phyloP scores from a whole-genome alignment of 306 rosid genomes.

The Cotoneaster glaucophyllus region DNA sequence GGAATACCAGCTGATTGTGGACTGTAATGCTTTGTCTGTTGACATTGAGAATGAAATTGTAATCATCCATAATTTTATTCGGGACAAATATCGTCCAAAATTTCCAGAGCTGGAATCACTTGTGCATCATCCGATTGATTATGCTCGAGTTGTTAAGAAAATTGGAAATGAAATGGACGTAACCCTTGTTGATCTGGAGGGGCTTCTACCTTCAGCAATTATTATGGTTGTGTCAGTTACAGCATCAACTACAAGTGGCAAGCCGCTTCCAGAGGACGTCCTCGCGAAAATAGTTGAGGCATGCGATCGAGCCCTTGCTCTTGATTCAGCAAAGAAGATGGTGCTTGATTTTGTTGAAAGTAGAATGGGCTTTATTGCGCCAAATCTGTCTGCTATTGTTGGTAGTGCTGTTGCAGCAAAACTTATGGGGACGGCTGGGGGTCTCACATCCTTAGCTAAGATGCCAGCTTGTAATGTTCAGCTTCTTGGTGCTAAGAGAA shows the following conservation, averaged over 20 bases:
- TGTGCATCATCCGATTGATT: constrained; percentile 92
- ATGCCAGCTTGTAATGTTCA: constrained; percentile 99
- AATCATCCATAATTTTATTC: constrained; percentile 83
- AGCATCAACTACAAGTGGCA: constrained; percentile 95
- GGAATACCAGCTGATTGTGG: constrained; percentile 88
- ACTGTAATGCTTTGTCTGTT: constrained; percentile 82
- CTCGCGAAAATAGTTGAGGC: constrained; percentile 76
- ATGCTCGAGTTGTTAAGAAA: constrained; percentile 94
- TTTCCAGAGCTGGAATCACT: constrained; percentile 96
- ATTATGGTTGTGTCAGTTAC: constrained; percentile 98
- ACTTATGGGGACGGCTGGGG: constrained; percentile 97
- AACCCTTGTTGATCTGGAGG: constrained; percentile 94
- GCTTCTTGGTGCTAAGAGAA: constrained; percentile 95
- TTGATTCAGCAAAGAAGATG: constrained; percentile 78
- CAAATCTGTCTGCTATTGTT: constrained; percentile 84
- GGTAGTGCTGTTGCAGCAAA: constrained; percentile 97
- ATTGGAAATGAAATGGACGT: constrained; percentile 90
- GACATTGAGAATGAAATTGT: constrained; percentile 94
- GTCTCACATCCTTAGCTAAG: constrained; percentile 66
- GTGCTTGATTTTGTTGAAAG: constrained; percentile 96
- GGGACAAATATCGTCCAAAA: constrained; percentile 86
- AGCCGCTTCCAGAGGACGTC: constrained; percentile 89
- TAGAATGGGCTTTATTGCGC: constrained; percentile 96
- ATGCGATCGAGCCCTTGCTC: constrained; percentile 89
- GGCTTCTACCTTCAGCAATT: constrained; percentile 84